Percentiles rank a stretch among this genome's conserved stretches.
These are phyloP conservation scores for Mesembryanthemum crystallinum DNA, from an alignment of 148 eudicot species.

Conservation along the genomic window DNA sequence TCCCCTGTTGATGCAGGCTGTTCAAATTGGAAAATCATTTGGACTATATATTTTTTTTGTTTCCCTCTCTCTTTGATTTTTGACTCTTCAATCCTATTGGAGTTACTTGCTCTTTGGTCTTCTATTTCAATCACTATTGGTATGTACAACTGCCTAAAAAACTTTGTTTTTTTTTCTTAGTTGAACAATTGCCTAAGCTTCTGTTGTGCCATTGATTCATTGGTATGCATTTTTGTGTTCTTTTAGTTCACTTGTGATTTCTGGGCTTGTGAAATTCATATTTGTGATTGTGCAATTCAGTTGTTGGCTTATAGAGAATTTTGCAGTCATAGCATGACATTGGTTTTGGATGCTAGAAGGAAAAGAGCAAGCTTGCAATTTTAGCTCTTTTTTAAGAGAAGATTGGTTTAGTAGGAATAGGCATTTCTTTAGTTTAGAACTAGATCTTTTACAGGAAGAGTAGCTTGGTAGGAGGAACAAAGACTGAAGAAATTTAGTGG, in stretches of 20 bases:
- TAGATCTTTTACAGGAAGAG: neutral
- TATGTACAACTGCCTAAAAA: neutral
- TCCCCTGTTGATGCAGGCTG: neutral
- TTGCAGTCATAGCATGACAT: neutral
- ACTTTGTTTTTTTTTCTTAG: too few relatives aligned
- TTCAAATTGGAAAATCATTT: slow-evolving; percentile 22
- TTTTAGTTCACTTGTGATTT: neutral
- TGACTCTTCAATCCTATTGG: slow-evolving; percentile 12
- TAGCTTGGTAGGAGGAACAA: neutral
- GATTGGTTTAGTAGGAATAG: neutral
- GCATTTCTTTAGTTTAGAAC: neutral
- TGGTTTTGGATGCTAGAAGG: neutral
- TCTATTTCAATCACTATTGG: neutral
- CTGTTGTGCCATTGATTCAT: neutral
- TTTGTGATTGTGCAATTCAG: neutral
- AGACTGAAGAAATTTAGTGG: neutral
- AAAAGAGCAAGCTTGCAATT: neutral
- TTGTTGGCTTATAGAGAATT: neutral
- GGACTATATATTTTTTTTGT: neutral
- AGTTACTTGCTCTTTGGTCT: neutral
- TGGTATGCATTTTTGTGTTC: neutral
- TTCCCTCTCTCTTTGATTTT: slow-evolving; percentile 2
- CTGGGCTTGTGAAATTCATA: neutral
- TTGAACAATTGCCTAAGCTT: neutral
- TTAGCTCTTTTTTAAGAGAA: neutral